phyloP scores from a whole-genome alignment of 2,329 filamentous ascomycete genomes.

The Ophioceras dolichostomum region DNA sequence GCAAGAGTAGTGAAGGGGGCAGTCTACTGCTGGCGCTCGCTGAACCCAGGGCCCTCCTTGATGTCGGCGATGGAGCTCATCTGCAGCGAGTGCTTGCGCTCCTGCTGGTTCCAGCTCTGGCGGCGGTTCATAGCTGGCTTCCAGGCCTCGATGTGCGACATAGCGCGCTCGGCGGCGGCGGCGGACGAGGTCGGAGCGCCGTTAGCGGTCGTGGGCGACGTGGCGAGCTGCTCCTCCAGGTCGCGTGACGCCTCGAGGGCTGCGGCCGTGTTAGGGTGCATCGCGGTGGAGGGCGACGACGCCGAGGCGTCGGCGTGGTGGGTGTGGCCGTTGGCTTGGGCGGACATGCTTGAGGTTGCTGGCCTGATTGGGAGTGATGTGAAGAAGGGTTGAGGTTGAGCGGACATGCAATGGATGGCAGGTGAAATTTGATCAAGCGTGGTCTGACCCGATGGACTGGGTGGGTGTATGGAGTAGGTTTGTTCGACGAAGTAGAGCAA shows the following conservation, averaged over 20 bases:
- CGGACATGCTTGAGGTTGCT: too few species aligned
- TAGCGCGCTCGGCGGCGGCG: slow-evolving; percentile 20
- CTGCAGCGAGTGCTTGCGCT: slow-evolving; percentile 38
- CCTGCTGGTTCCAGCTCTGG: slow-evolving; percentile 41
- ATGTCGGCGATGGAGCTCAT: slow-evolving; percentile 26
- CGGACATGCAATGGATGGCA: too few species aligned
- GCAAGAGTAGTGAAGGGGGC: too few species aligned
- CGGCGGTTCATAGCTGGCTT: slow-evolving; percentile 31
- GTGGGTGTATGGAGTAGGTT: too few species aligned
- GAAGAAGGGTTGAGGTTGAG: too few species aligned
- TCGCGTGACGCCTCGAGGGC: slow-evolving; percentile 1
- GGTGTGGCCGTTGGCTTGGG: neutral
- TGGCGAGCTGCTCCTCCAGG: slow-evolving; percentile 1
- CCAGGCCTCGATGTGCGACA: slow-evolving; percentile 28
- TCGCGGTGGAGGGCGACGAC: neutral
- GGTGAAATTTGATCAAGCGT: too few species aligned
- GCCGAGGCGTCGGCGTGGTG: neutral
- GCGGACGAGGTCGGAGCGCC: neutral
- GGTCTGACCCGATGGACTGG: too few species aligned
- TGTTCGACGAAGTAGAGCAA: too few species aligned
- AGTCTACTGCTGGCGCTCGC: slow-evolving; percentile 20
- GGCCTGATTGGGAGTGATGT: too few species aligned
- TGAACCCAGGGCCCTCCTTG: slow-evolving; percentile 27
- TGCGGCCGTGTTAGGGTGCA: neutral
- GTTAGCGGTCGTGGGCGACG: neutral